Conservation (phyloP, 2,329 filamentous ascomycete species). For the Madurella fahalii region DNA sequence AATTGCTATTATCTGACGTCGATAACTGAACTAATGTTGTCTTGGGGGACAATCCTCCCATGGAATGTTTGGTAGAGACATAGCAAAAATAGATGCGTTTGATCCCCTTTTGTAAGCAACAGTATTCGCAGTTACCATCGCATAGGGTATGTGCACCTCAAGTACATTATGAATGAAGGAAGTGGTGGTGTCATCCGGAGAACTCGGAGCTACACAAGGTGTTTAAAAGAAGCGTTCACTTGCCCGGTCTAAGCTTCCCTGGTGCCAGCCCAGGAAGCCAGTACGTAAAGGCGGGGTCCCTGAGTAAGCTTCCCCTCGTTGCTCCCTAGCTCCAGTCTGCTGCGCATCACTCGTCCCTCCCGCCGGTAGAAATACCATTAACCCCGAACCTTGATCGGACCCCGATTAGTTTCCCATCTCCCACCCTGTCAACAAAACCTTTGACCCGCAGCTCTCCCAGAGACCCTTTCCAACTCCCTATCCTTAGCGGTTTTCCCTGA, state of each 20-base stretch:
- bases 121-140: neutral
- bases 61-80: too few relatives aligned
- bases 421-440: slow-evolving; percentile 10
- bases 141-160: neutral
- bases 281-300: slow-evolving; percentile 27
- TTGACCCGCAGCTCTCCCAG: neutral
- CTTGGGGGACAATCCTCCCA: too few relatives aligned
- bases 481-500: neutral
- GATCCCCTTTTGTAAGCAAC: neutral
- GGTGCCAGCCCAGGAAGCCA: slow-evolving; percentile 18
- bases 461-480: slow-evolving; percentile 10
- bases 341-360: slow-evolving; percentile 26
- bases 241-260: slow-evolving; percentile 16
- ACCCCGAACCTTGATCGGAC: slow-evolving; percentile 24
- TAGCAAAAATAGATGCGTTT: neutral
- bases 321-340: slow-evolving; percentile 24
- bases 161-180: neutral
- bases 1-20: too few relatives aligned
- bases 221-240: neutral
- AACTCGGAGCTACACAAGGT: slow-evolving; percentile 10
- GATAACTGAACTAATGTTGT: too few relatives aligned
- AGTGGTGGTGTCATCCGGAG: slow-evolving; percentile 14
- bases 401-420: slow-evolving; percentile 17
- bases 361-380: slow-evolving; percentile 28
- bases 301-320: slow-evolving; percentile 34